Evolutionary conservation across 1,284 basidiomycete species (phyloP), one percentile per base, ranked within the genome.

Genomic region (Microbotryum intermedium): DNA sequence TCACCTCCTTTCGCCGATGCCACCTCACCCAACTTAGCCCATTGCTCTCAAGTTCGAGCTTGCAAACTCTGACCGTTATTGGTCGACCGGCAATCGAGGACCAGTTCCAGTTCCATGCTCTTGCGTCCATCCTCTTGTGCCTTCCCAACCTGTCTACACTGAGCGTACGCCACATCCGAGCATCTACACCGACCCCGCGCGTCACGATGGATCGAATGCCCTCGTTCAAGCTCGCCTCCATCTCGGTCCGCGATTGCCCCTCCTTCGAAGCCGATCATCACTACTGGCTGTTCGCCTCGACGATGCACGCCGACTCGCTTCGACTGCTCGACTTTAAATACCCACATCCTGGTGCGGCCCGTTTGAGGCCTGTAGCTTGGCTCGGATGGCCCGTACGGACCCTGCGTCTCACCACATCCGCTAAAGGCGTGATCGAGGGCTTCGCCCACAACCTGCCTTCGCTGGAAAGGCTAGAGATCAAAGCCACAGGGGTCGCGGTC

Each of bases 281-380:
- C 10, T 23, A 21, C 9, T 67, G 66, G 63, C 54, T 67, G 3
- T 57, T 67, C 30, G n/a, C n/a, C 4, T 44, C 60, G 1, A 49
- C 63, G 20, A 60, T 46, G 9, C 9, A 53, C n/a, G 50, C 51
- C 51, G 66, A 67, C 43, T 57, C 63, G 6, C 62, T 67, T 18
- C 53, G 59, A 18, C 20, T 29, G 18, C 23, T 64, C 55, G 50
- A 56, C 3, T 49, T 67, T 50, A 53, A 60, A 23, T 43, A 60
- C 21, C 25, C 25, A 20, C 47, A 2, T 2, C 13, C 6, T 47
- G 8, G 4, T 60, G 57, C 9, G 45, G 43, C 3, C 26, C 21
- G 20, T 34, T 65, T 16, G 34, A 60, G 39, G 23, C 56, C 20
- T 39, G 60, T n/a, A 50, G 53, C 13, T 65, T 60, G 60, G 56